These are phyloP conservation scores for Leccinum pachyderme DNA, from an alignment of 1,284 basidiomycete species.

Conservation along the genomic window DNA sequence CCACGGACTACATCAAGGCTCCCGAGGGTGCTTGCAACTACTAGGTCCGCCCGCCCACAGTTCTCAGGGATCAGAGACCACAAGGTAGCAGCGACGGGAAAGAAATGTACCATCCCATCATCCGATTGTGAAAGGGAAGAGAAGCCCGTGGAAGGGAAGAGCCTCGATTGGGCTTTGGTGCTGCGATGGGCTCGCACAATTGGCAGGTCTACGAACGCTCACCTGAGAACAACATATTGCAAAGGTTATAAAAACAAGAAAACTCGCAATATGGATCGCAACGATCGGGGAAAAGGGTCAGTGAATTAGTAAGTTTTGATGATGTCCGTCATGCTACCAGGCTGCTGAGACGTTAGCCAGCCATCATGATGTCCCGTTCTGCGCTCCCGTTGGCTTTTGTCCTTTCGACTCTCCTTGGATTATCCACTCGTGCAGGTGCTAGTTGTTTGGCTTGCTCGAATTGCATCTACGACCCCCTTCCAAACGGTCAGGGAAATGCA, in stretches of 20 bases:
- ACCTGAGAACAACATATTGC: neutral
- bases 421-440: slow-evolving; percentile 5
- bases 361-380: slow-evolving; percentile 5
- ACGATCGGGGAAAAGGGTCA: neutral
- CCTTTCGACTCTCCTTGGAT: slow-evolving; percentile 9
- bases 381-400: neutral
- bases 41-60: too few relatives aligned
- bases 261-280: too few relatives aligned
- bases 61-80: too few relatives aligned
- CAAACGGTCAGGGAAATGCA: slow-evolving; percentile 7
- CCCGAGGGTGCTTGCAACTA: too few relatives aligned
- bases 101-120: too few relatives aligned
- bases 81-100: neutral
- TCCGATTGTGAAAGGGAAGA: neutral
- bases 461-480: slow-evolving; percentile 15
- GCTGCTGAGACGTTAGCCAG: neutral
- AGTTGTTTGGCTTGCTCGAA: slow-evolving; percentile 9
- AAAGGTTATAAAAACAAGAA: neutral
- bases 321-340: neutral
- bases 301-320: neutral
- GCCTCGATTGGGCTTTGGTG: neutral
- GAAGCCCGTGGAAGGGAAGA: neutral
- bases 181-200: neutral
- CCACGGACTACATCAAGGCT: neutral
- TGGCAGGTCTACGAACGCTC: neutral